Conservation (phyloP, 208 protist species). For the Ichthyophonus hoferi region DNA sequence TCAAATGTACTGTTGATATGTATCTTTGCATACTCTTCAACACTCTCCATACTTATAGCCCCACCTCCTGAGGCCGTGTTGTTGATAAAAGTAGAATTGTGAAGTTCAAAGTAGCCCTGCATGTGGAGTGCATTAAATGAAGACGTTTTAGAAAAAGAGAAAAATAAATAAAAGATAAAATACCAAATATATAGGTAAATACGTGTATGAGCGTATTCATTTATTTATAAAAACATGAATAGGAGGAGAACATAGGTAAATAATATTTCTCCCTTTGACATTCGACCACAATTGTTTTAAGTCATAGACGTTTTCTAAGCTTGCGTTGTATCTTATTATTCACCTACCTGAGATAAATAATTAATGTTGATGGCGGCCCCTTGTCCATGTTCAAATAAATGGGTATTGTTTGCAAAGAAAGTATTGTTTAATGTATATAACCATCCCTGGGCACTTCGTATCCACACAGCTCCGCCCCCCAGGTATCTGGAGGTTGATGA, state of each 20-base stretch:
- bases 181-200: no score
- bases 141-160: no score
- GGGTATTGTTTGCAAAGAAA: background rate
- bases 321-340: no score
- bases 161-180: no score
- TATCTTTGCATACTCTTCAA: background rate
- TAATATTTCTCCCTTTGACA: no score
- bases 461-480: background rate
- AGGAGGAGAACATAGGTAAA: no score
- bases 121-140: no score
- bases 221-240: no score
- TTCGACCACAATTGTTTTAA: no score
- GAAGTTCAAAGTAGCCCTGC: background rate
- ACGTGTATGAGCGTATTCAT: no score
- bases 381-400: background rate
- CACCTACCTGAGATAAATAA: background rate
- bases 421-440: background rate
- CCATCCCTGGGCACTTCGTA: background rate
- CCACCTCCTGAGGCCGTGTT: background rate
- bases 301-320: no score
- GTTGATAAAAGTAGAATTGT: background rate
- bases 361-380: background rate
- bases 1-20: background rate
- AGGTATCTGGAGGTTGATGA: background rate
- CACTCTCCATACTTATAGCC: background rate